Evolutionary conservation across 2,329 filamentous ascomycete species (phyloP), one percentile per base, ranked within the genome.

Genomic region (Plenodomus lindquistii): DNA sequence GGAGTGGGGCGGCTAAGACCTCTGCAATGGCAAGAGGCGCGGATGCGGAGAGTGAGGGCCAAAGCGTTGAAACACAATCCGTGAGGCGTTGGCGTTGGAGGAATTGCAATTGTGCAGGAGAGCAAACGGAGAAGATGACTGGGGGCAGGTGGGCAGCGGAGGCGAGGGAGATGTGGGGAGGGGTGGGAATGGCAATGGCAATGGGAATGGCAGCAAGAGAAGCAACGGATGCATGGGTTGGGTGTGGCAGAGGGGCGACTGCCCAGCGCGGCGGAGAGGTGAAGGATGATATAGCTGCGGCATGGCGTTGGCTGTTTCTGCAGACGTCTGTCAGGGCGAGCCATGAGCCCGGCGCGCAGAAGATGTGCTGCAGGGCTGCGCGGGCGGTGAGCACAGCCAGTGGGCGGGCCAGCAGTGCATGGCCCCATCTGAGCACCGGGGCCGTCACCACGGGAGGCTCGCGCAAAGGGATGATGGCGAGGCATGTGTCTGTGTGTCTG

Each of bases 21-120:
- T 61, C 52, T 58, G 63, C 59, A 63, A 64, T 62, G 50, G 57
- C 47, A 61, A 48, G 59, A 48, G 53, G 54, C 55, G 66, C 64
- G 65, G 61, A 63, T 61, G 63, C 55, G 58, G 63, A 67, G 58
- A 53, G 47, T 44, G 52, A 42, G 58, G 68, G 66, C 64, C 68
- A 69, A 59, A 62, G 69, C 68, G 55, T 60, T 64, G 62, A 71
- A 55, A 71, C 69, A 68, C 56, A 57, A 65, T 62, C 55, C 57
- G 62, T 52, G 60, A 60, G 63, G 63, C 57, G 65, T 54, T 48
- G 38, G 46, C 40, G 44, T 55, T 52, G 54, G 51, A 54, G 45
- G 53, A 47, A 54, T 40, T 38, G 53, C 22, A 48, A 50, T 51
- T 37, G 50, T 48, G 46, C 42, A 57, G 52, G 50, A 54, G 57